Conservation (phyloP, 352 stramenopile species). For the Globisporangium paroecandrum region DNA sequence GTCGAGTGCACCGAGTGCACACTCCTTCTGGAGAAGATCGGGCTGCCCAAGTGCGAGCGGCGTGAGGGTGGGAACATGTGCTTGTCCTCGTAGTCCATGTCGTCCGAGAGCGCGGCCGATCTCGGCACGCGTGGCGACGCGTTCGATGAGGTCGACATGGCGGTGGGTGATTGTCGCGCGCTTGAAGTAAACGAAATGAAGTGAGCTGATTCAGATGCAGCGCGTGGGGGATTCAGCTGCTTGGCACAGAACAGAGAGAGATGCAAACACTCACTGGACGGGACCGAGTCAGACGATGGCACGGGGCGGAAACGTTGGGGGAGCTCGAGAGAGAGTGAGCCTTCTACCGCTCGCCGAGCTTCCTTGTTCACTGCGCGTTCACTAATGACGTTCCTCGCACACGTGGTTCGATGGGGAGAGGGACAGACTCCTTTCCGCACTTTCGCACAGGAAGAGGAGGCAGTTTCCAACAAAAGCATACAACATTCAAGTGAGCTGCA, state of each 20-base stretch:
- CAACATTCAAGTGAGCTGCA: too few species aligned
- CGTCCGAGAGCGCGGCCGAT: constrained; percentile 7
- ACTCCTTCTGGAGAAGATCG: constrained; percentile 19
- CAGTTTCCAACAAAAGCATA: too few species aligned
- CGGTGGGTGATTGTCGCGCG: neutral
- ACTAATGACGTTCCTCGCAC: too few species aligned
- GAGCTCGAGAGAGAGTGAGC: too few species aligned
- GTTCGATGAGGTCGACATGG: constrained; percentile 10
- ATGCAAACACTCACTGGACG: too few species aligned
- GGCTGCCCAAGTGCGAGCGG: constrained; percentile 18
- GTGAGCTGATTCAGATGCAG: neutral
- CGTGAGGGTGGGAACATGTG: constrained; percentile 12
- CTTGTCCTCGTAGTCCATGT: constrained; percentile 23
- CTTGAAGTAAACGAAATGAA: neutral
- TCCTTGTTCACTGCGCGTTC: too few species aligned
- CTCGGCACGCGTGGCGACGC: constrained; percentile 9
- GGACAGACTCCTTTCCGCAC: too few species aligned
- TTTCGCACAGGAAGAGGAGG: too few species aligned
- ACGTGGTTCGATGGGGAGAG: too few species aligned
- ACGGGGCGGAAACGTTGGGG: too few species aligned
- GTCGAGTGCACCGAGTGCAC: constrained; percentile 15
- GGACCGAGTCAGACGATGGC: too few species aligned
- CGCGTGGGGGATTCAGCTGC: neutral
- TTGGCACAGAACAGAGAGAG: neutral
- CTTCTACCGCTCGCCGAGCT: too few species aligned